These are phyloP conservation scores for Amanita inopinata DNA, from an alignment of 768 basidiomycete species.

Conservation along the genomic window DNA sequence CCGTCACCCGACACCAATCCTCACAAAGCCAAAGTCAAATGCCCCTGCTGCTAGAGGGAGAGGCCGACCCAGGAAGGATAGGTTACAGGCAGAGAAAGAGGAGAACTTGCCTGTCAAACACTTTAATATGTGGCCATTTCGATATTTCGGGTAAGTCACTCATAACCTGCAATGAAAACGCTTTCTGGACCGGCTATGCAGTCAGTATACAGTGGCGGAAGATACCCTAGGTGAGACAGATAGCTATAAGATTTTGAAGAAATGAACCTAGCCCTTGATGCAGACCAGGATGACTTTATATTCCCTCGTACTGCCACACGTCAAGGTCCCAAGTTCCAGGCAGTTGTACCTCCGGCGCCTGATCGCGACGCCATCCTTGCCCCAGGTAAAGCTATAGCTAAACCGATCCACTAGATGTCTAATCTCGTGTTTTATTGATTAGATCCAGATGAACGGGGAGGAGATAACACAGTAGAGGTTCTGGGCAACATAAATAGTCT, in stretches of 20 bases:
- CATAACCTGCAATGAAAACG: conserved; percentile 1
- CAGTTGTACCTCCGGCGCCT: conserved; percentile 38
- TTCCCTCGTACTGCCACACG: conserved; percentile 90
- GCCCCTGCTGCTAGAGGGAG: conserved; percentile 65
- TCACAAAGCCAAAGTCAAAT: conserved; percentile 51
- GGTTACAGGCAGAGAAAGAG: conserved; percentile 62
- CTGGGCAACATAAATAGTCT: conserved; percentile 56
- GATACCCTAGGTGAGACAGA: conserved; percentile 69
- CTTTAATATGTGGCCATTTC: conserved; percentile 88
- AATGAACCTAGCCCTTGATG: conserved; percentile 17
- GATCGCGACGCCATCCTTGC: conserved; percentile 27
- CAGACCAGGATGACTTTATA: conserved; percentile 95
- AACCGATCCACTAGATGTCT: not conserved
- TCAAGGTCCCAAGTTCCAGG: conserved; percentile 84
- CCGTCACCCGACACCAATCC: conserved; percentile 42
- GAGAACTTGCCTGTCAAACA: conserved; percentile 73
- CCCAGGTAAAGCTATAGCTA: conserved; percentile 21
- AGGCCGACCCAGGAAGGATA: conserved; percentile 72
- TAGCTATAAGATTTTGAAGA: not conserved
- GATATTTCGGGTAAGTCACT: conserved; percentile 85
- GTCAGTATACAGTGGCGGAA: conserved; percentile 83
- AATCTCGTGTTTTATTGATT: conserved; percentile 13
- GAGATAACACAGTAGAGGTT: conserved; percentile 66
- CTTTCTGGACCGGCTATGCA: conserved; percentile 21
- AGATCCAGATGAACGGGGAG: conserved; percentile 59